Evolutionary conservation across 139 green algal species (phyloP).

Genomic region (Monoraphidium neglectum): DNA sequence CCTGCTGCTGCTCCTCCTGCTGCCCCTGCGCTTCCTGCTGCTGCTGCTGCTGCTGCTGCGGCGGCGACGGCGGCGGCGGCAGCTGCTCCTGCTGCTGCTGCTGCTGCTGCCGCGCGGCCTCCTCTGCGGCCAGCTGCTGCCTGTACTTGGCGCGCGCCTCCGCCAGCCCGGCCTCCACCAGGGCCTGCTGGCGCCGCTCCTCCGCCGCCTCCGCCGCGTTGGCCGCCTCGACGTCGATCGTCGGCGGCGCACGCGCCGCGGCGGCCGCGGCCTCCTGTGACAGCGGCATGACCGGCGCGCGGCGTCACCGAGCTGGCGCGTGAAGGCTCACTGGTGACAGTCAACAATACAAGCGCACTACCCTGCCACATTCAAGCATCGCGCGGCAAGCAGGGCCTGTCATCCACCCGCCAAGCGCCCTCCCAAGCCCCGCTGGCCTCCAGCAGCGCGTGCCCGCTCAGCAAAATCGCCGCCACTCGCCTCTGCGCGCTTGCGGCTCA

Average conservation of each 20-base stretch:
- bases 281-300: background rate
- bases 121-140: background rate
- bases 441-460: background rate
- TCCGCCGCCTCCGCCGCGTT: conserved; percentile 14
- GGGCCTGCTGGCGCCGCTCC: conserved; percentile 21
- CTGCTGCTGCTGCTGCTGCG: background rate
- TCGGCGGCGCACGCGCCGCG: background rate
- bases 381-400: background rate
- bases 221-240: conserved; percentile 22
- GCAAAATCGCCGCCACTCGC: background rate
- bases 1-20: background rate
- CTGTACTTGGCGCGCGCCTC: conserved; percentile 27
- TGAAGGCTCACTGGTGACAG: background rate
- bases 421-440: background rate
- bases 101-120: background rate
- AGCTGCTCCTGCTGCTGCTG: conserved; percentile 20
- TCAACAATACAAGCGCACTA: background rate
- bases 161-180: conserved; percentile 33
- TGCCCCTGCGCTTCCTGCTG: conserved; percentile 16
- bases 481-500: conserved; percentile 1
- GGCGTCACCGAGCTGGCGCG: background rate
- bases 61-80: conserved; percentile 22
- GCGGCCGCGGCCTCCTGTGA: conserved; percentile 1
- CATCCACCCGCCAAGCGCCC: background rate
- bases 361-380: background rate